Percentiles rank a stretch among this genome's conserved stretches.
Conservation (phyloP, 306 rosid species). For the Dalbergia cochinchinensis region DNA sequence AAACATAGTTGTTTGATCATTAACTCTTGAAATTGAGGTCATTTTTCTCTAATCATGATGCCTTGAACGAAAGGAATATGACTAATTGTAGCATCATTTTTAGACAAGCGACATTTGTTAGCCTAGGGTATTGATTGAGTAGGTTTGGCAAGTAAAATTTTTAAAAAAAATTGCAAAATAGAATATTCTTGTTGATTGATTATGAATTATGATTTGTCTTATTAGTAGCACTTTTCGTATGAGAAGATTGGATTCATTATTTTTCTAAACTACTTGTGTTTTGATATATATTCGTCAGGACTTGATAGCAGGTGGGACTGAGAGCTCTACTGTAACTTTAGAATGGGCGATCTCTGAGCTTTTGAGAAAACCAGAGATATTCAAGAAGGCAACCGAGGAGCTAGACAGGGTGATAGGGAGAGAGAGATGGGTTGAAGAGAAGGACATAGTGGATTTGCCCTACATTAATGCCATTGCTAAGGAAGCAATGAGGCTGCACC, state of each 20-base stretch:
- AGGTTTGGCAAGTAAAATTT: too few relatives aligned
- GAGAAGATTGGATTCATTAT: not conserved
- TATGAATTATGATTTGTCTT: not conserved
- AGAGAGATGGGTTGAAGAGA: constrained; percentile 89
- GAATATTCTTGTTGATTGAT: not conserved
- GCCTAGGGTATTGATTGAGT: too few relatives aligned
- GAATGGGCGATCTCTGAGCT: constrained; percentile 88
- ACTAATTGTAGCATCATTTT: too few relatives aligned
- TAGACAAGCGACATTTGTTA: too few relatives aligned
- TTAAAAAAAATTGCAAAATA: not conserved
- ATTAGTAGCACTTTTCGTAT: not conserved
- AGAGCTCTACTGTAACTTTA: constrained; percentile 71
- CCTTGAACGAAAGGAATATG: too few relatives aligned
- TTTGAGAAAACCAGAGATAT: constrained; percentile 63
- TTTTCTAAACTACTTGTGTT: not conserved
- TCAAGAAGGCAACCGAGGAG: constrained; percentile 70
- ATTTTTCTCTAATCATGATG: too few relatives aligned
- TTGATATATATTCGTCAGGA: constrained; percentile 52
- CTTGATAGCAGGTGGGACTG: constrained; percentile 83
- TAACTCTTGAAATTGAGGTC: too few relatives aligned
- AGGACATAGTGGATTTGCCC: constrained; percentile 67
- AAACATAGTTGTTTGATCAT: too few relatives aligned
- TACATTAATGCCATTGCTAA: constrained; percentile 64
- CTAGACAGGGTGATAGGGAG: constrained; percentile 73
- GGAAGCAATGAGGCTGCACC: constrained; percentile 86